Conservation (phyloP, 2,329 filamentous ascomycete species). For the Colletotrichum sojae region DNA sequence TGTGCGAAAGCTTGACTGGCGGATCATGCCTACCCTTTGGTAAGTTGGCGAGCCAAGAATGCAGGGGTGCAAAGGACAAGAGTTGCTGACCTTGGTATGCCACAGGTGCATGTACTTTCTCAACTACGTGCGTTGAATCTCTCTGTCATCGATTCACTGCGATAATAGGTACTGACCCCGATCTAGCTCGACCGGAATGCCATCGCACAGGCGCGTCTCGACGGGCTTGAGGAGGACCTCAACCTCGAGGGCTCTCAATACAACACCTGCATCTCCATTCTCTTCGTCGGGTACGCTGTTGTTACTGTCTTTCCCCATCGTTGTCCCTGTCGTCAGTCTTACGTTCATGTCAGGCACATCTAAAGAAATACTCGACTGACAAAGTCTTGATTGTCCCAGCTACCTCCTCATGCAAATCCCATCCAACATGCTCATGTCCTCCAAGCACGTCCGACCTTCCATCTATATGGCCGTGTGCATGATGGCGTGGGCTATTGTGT, state of each 20-base stretch:
- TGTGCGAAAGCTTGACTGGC: constrained; percentile 53
- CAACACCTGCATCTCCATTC: constrained; percentile 62
- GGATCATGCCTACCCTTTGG: constrained; percentile 57
- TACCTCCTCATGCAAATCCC: constrained; percentile 65
- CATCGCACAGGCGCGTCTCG: constrained; percentile 69
- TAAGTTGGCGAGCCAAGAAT: neutral
- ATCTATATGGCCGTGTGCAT: constrained; percentile 51
- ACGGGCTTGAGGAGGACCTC: constrained; percentile 67
- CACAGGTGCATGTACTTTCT: constrained; percentile 54
- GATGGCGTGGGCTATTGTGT: constrained; percentile 58
- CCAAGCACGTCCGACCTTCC: constrained; percentile 51
- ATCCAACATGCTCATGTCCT: constrained; percentile 60
- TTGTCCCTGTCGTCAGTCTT: neutral
- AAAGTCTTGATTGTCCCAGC: neutral
- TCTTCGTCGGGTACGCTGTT: constrained; percentile 62
- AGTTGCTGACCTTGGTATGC: neutral
- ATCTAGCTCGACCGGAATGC: constrained; percentile 64
- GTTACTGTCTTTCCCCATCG: too few relatives aligned
- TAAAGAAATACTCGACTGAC: neutral
- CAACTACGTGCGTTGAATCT: constrained; percentile 49
- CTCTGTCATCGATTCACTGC: rapidly evolving
- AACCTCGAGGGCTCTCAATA: constrained; percentile 63
- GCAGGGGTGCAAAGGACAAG: neutral
- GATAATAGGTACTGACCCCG: neutral
- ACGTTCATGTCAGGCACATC: neutral